Evolutionary conservation across 495 filamentous ascomycete genomes (phyloP), one percentile per base, ranked within the genome.

Genomic region (Talaromyces stipitatus): DNA sequence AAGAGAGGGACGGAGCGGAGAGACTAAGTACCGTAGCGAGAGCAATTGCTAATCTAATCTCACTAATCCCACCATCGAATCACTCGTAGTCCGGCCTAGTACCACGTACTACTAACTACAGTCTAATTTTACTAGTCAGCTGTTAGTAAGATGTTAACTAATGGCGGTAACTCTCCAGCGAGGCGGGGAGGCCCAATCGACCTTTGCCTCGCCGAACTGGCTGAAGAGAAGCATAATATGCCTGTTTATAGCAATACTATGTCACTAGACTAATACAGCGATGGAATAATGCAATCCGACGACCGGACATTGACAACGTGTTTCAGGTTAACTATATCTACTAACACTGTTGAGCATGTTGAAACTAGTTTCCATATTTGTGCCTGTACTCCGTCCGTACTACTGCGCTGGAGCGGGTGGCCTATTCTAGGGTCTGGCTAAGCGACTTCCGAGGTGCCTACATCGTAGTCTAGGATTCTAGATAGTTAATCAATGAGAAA

Each of bases 1-100:
- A n/a, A n/a, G 32, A 67, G 56, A 58, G 60, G 61, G 70, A 67
- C 62, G 58, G 61, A 41, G 43, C 43, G 43, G 23, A 10, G 43
- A 26, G 20, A 47, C 43, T 47, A 47, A 26, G 43, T 26, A 47
- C 11, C 43, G 12, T 32, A 32, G 29, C 12, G 6, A 32, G 36
- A 41, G 36, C 36, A 41, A 41, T 41, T 41, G 36, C n/a, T 41
- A 18, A 41, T 41, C 36, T 41, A 41, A 41, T 41, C 36, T 41
- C 36, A 41, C 36, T 41, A 41, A 41, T 41, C 36, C 36, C 36
- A 41, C 36, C 36, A 41, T 16, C 36, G 3, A 10, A 2, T 32
- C 16, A 20, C 36, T 41, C 3, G 9, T 29, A 41, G n/a, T n/a
- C n/a, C n/a, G n/a, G n/a, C n/a, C n/a, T n/a, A n/a, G n/a, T n/a